Base-by-base conservation (phyloP, 2,329 filamentous ascomycete species). In the Ophiocordyceps camponoti-leonardi region DNA sequence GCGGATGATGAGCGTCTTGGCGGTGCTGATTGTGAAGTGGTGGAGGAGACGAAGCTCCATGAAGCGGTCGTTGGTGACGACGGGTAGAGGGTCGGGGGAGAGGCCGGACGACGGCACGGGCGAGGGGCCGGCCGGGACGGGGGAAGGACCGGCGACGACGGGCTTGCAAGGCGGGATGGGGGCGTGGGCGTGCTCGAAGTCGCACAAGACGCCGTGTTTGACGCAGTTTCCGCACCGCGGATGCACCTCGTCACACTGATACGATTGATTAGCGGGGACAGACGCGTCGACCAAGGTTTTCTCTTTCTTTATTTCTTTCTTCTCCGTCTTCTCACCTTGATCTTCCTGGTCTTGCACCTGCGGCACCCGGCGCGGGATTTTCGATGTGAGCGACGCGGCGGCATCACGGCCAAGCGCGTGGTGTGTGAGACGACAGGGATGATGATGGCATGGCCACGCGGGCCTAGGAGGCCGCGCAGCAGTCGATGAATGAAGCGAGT, bases 301-400 rank as follows among this genome's bases (percentile, higher is more conserved):
- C 8, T 26, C 8, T 26, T 26, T 26, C 8, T 26, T 26, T 26
- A 26, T 5, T 26, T 26, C 8, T 26, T 4, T 8, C 23, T 26
- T 4, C 23, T 4, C 23, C 11, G n/a, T 18, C 30, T 46, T 55
- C 35, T 43, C 61, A 79, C 78, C 73, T 83, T 83, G 56, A 83
- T 81, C 61, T 83, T 83, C 49, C 79, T 68, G 46, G 68, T 66
- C 62, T 83, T 83, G 61, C 79, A 83, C 48, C 75, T 66, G 49
- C 71, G 68, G 54, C 79, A 83, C 42, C 79, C 79, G 44, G 77
- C 72, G 52, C 79, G 71, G 47, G 77, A 81, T 64, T 82, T 83
- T 57, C 80, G 83, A 61, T 83, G 79, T 40, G 78, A 79, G 57
- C 77, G 69, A 55, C 78, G 67, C 28, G 78, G 77, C 49, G 78